Base-by-base conservation (phyloP, 306 rosid genomes). In the Glycyrrhiza uralensis region DNA sequence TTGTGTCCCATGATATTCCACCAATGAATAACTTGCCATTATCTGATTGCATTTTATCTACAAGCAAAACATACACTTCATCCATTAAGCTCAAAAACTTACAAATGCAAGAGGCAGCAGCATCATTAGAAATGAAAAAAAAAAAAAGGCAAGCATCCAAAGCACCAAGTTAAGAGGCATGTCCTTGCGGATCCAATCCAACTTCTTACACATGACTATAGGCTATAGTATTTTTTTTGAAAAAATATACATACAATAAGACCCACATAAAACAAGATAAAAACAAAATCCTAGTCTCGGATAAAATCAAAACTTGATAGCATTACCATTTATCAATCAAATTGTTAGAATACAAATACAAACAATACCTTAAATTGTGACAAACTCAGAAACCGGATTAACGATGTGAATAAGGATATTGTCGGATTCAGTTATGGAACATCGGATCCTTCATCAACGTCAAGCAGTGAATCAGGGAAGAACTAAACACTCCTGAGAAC, bases 1-100 rank as follows among this genome's bases (percentile, higher is more conserved):
- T 83, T 44, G 99, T 94, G 90, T 94, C 97, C 99, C 99, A 94
- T 39, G 99, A 94, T 82, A 94, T 91, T 47, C 99, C 99, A 44
- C 99, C 99, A 47, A 94, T 76, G 47, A 94, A 94, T 62, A 94
- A 77, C 86, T 94, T 94, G 7, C 99, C 99, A 85, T 80, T 87
- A 69, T 94, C 99, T 69, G 96, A 85, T 89, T 94, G 97, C 99
- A 91, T 91, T 84, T 84, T 89, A 84, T 81, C 97, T 94, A 70
- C 84, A 85, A 51, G 56, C 76, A 85, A 82, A 54, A 86, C 23
- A 50, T 17, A 68, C 38, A 57, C 35, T 64, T 46, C 72, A 82
- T 76, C 74, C 67, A 76, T 69, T 56, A 10, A 82, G 59, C 72
- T 76, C 63, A 71, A 75, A 82, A 77, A 60, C 73, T 69, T 44